phyloP scores from a whole-genome alignment of 1,284 basidiomycete species.

The Sparassis latifolia region DNA sequence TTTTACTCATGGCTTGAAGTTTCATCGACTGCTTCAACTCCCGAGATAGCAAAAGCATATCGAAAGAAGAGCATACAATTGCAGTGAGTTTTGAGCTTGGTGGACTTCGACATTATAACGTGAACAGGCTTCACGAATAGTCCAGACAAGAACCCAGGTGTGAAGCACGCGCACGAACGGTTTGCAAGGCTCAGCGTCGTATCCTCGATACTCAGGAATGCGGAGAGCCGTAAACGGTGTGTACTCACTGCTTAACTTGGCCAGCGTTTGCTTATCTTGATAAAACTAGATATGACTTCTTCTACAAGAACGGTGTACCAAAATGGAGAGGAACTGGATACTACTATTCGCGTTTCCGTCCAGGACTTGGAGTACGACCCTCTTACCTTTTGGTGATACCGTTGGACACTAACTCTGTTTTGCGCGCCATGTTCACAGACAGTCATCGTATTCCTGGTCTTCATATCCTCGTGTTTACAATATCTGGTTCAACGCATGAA shows the following conservation, averaged over 20 bases:
- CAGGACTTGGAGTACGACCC: conserved; percentile 72
- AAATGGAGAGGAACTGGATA: conserved; percentile 85
- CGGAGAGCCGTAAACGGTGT: conserved; percentile 72
- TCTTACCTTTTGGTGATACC: not conserved
- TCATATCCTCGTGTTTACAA: conserved; percentile 74
- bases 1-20: conserved; percentile 88
- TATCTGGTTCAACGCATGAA: conserved; percentile 74
- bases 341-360: conserved; percentile 90
- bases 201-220: conserved; percentile 70
- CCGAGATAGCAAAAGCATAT: conserved; percentile 83
- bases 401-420: not conserved
- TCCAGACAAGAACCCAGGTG: conserved; percentile 88
- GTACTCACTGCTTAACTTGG: conserved; percentile 16
- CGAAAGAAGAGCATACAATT: conserved; percentile 81
- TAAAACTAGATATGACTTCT: conserved; percentile 72
- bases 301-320: conserved; percentile 88
- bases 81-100: conserved; percentile 50
- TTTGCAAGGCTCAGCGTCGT: conserved; percentile 89
- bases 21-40: conserved; percentile 57
- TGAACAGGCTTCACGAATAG: conserved; percentile 34
- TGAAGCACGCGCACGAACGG: conserved; percentile 76
- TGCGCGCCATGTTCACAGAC: conserved; percentile 35
- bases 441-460: conserved; percentile 69
- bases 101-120: not conserved
- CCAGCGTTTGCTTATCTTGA: not conserved